Evolutionary conservation across 768 basidiomycete genomes (phyloP), one percentile per base, ranked within the genome.

Genomic region (Boletellus ananiceps): DNA sequence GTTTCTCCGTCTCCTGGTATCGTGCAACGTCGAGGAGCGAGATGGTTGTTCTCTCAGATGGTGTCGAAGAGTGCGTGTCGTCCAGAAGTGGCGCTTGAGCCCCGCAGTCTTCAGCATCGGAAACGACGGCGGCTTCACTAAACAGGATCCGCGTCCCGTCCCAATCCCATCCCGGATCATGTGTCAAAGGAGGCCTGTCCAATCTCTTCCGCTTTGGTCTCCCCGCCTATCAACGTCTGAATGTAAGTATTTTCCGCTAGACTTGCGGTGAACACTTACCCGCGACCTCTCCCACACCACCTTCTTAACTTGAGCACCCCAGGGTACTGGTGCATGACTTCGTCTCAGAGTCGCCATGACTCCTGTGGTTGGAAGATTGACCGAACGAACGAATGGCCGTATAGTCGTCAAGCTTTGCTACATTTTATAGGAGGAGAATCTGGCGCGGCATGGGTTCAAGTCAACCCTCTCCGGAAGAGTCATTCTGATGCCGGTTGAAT

Each of bases 111-210:
- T 46, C 51, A 25, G 31, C 16, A 3, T 53, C 37, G 0, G 35
- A n/a, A 36, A 32, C 8, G 32, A 23, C 6, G 8, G 15, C 19
- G 8, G 36, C 38, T 18, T 46, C 46, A 5, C 16, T 31, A 39
- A 54, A 46, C 16, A 49, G 14, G 38, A 64, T 9, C 21, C 29
- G 54, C 11, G 32, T 43, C 38, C 54, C 59, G 12, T 64, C 62
- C 61, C 62, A 64, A 27, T 64, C 56, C 59, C 61, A 63, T 29
- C 54, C 59, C 13, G 39, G 36, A 32, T 63, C 62, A 4, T 56
- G 23, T 16, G 21, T 38, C 42, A 61, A 47, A 2, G 40, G 16
- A 13, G 56, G 62, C 34, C 46, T 54, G 11, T 56, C 35, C 9
- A 12, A 29, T 38, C 54, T 48, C n/a, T 27, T 40, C 9, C 45